phyloP scores from a whole-genome alignment of 768 basidiomycete genomes.

The Austroboletus eburneus region DNA sequence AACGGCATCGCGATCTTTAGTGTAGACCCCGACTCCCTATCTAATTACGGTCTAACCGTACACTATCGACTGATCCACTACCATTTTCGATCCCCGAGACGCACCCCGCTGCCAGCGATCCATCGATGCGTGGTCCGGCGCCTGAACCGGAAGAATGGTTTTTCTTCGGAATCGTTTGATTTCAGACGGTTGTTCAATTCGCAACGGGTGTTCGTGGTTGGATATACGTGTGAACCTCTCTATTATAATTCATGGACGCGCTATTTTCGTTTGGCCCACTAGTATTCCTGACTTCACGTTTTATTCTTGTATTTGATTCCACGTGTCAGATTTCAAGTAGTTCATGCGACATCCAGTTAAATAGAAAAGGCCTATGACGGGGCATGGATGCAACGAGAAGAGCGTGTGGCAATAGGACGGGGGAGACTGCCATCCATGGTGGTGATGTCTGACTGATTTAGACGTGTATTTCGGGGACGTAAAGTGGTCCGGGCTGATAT shows the following conservation, averaged over 20 bases:
- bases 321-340: slow-evolving; percentile 35
- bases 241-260: too few relatives aligned
- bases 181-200: slow-evolving; percentile 36
- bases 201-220: slow-evolving; percentile 35
- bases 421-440: slow-evolving; percentile 21
- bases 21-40: slow-evolving; percentile 40
- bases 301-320: slow-evolving; percentile 14
- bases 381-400: slow-evolving; percentile 34
- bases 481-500: too few relatives aligned
- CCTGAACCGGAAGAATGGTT: slow-evolving; percentile 16
- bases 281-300: slow-evolving; percentile 9
- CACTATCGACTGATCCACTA: slow-evolving; percentile 34
- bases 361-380: slow-evolving; percentile 34
- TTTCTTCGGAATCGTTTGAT: slow-evolving; percentile 40
- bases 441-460: too few relatives aligned
- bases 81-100: slow-evolving; percentile 8
- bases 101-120: slow-evolving; percentile 13
- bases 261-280: too few relatives aligned
- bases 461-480: too few relatives aligned
- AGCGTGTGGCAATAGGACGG: slow-evolving; percentile 21
- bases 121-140: slow-evolving; percentile 11
- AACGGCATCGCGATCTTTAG: slow-evolving; percentile 41
- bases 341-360: slow-evolving; percentile 38
- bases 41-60: slow-evolving; percentile 33
- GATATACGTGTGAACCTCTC: slow-evolving; percentile 35